Evolutionary conservation across 805 yeast species (phyloP).

Genomic region (Teunomyces pallodes): DNA sequence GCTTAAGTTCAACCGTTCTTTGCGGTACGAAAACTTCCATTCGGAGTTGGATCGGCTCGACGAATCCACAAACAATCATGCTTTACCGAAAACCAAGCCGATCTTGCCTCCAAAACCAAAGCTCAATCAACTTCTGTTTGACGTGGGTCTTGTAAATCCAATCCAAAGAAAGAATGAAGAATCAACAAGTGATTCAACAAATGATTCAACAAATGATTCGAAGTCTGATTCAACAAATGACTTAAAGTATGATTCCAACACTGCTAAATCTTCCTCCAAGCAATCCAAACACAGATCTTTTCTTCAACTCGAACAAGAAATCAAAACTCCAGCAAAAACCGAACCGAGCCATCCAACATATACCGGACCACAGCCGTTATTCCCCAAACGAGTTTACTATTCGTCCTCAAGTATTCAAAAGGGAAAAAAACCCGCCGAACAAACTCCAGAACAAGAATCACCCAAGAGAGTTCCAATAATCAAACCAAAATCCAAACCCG

Average conservation of each 20-base stretch:
- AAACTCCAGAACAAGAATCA: slow-evolving; percentile 8
- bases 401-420: slow-evolving; percentile 10
- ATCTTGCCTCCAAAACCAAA: neutral
- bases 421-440: neutral
- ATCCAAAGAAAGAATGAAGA: slow-evolving; percentile 8
- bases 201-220: too few species aligned
- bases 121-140: slow-evolving; percentile 4
- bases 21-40: neutral
- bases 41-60: neutral
- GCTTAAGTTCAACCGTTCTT: slow-evolving; percentile 17
- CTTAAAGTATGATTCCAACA: too few species aligned
- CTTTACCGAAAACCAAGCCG: slow-evolving; percentile 11
- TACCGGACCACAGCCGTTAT: slow-evolving; percentile 11
- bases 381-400: slow-evolving; percentile 13
- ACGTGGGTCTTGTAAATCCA: slow-evolving; percentile 17
- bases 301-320: neutral
- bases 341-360: neutral
- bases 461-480: neutral
- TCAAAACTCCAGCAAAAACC: neutral
- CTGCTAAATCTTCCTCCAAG: neutral
- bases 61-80: slow-evolving; percentile 10
- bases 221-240: too few species aligned
- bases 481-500: slow-evolving; percentile 7
- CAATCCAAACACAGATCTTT: slow-evolving; percentile 4
- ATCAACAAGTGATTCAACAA: neutral